A percentile compares a stretch with the other conserved stretches of the same genome.
Conservation (phyloP, 1,139 yeast genomes). For the Zygoascus sp. region DNA sequence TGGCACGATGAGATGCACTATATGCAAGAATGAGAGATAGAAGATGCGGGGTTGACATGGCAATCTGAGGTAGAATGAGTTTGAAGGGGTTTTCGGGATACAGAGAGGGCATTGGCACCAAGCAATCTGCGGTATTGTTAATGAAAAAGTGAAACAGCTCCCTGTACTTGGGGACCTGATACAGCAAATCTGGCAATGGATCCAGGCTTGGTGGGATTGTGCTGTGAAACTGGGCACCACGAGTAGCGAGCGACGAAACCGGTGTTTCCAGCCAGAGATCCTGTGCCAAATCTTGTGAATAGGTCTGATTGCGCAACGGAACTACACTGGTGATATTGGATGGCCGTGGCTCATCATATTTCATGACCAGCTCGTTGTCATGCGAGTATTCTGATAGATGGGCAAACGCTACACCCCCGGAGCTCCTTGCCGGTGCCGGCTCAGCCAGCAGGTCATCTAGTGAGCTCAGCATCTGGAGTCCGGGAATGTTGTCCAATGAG, state of each 20-base stretch:
- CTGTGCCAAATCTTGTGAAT: too few relatives aligned
- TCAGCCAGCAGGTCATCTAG: not conserved
- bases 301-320: conserved; percentile 5
- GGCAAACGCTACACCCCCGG: not conserved
- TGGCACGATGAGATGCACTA: conserved; percentile 50
- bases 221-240: too few relatives aligned
- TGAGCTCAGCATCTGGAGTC: conserved; percentile 3
- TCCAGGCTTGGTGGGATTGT: conserved; percentile 45
- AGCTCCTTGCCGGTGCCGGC: too few relatives aligned
- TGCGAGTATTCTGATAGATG: conserved; percentile 6
- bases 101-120: conserved; percentile 63
- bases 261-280: too few relatives aligned
- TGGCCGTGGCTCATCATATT: not conserved
- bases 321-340: not conserved
- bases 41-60: conserved; percentile 52
- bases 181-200: conserved; percentile 56
- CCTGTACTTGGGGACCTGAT: conserved; percentile 55
- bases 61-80: conserved; percentile 62
- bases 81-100: conserved; percentile 66
- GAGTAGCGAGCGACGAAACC: too few relatives aligned
- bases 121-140: conserved; percentile 53
- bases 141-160: conserved; percentile 62
- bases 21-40: conserved; percentile 62
- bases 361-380: conserved; percentile 3
- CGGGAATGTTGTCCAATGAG: not conserved